These are phyloP conservation scores for Dioscorea cayenensis DNA, from an alignment of 116 monocot species.

Conservation along the genomic window DNA sequence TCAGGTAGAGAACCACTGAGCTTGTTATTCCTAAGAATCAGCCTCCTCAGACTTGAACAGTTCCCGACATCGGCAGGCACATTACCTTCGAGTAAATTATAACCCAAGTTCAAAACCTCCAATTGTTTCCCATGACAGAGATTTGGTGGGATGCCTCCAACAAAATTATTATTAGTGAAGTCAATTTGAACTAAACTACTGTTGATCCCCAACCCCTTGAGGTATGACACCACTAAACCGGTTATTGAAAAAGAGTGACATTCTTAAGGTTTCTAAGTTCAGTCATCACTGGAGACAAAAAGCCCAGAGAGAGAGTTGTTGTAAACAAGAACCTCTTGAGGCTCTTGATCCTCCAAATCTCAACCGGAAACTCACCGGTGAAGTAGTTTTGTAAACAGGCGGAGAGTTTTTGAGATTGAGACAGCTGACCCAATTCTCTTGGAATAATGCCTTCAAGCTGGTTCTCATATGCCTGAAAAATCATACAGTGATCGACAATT, in stretches of 20 bases:
- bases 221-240: slow-evolving; percentile 67
- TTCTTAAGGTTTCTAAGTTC: slow-evolving; percentile 57
- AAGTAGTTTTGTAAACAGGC: slow-evolving; percentile 52
- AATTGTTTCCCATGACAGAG: slow-evolving; percentile 52
- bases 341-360: slow-evolving; percentile 56
- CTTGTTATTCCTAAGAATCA: slow-evolving; percentile 63
- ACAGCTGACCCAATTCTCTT: slow-evolving; percentile 42
- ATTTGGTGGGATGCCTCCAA: slow-evolving; percentile 55
- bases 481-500: slow-evolving; percentile 39
- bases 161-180: slow-evolving; percentile 59
- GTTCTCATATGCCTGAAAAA: slow-evolving; percentile 53
- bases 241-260: slow-evolving; percentile 61
- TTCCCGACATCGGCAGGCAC: slow-evolving; percentile 54
- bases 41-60: slow-evolving; percentile 51
- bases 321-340: slow-evolving; percentile 54
- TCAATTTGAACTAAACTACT: slow-evolving; percentile 49
- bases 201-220: slow-evolving; percentile 48
- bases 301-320: slow-evolving; percentile 55
- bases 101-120: slow-evolving; percentile 40
- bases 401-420: slow-evolving; percentile 32
- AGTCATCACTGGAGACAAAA: slow-evolving; percentile 46
- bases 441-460: slow-evolving; percentile 60
- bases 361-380: slow-evolving; percentile 62
- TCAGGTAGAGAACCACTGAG: slow-evolving; percentile 47
- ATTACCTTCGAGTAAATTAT: slow-evolving; percentile 53